phyloP scores from a whole-genome alignment of 2,329 filamentous ascomycete species.

The Beauveria sp. region DNA sequence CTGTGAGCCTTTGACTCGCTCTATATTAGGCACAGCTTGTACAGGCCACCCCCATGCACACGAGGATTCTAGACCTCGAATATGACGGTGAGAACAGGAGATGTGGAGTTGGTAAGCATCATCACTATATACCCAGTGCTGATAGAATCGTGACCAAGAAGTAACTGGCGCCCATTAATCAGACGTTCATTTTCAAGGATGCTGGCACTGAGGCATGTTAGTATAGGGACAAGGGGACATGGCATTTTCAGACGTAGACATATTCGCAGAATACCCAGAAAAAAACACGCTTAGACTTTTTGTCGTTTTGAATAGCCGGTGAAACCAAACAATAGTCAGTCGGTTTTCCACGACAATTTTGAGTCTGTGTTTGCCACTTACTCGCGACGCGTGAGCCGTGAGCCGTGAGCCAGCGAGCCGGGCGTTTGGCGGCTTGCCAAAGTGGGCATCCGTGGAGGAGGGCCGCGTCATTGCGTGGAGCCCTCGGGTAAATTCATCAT shows the following conservation, averaged over 20 bases:
- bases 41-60: background rate
- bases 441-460: background rate
- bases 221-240: background rate
- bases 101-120: background rate
- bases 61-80: background rate
- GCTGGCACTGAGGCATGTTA: background rate
- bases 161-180: background rate
- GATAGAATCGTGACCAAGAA: background rate
- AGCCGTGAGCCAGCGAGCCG: background rate
- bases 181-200: background rate
- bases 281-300: background rate
- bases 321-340: background rate
- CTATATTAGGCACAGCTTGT: background rate
- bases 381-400: background rate
- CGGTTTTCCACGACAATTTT: background rate
- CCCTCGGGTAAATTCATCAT: background rate
- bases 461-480: constrained; percentile 9
- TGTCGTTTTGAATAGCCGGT: background rate
- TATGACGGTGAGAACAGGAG: background rate
- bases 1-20: background rate
- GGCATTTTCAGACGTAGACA: too few species aligned
- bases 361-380: background rate
- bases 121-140: background rate
- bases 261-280: background rate
- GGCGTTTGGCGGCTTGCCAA: constrained; percentile 3